Evolutionary conservation across 345 rosid species (phyloP), one percentile per base, ranked within the genome.

Genomic region (Salix arbutifolia): DNA sequence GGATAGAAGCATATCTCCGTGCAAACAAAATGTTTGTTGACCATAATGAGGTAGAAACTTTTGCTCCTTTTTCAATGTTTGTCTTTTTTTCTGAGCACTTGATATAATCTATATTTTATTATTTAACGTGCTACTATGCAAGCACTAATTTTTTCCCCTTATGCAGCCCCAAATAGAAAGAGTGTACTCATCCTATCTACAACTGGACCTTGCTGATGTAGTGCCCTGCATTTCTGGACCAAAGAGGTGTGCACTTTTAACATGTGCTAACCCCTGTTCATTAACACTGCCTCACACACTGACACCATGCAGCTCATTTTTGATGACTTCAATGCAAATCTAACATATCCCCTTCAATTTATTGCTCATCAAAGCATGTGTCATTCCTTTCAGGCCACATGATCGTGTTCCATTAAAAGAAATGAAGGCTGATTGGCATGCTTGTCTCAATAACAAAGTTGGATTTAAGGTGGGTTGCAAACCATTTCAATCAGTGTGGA

Each of bases 201-300:
- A 89, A 87, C 73, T 96, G 88, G 81, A 90, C 81, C 92, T 96
- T 60, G 89, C 74, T 6, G 88, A 87, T 48, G 99, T 96, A 80
- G 97, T 91, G 83, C 97, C 99, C 69, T 96, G 99, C 85, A 77
- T 96, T 77, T 92, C 99, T 44, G 99, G 99, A 77, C 99, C 99
- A 48, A 96, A 96, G 88, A 87, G 98, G 99, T 93, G 71, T 71
- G 79, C 44, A 3, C 23, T 60, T 30, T 4, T 33, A 8, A 11
- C 46, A 52, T 46, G 52, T 17, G 6, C 7, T 37, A n/a, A 23
- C 25, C 30, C 31, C 37, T 11, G 2, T 37, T 38, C 70, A 67
- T 46, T 16, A 46, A 46, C 23, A 19, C 46, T 1, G 18, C 38
- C 16, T 67, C 6, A n/a, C 4, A 31, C 58, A 4, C 48, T 19